Base-by-base conservation (phyloP, 768 basidiomycete species). In the Peribolospora kevripleyi region DNA sequence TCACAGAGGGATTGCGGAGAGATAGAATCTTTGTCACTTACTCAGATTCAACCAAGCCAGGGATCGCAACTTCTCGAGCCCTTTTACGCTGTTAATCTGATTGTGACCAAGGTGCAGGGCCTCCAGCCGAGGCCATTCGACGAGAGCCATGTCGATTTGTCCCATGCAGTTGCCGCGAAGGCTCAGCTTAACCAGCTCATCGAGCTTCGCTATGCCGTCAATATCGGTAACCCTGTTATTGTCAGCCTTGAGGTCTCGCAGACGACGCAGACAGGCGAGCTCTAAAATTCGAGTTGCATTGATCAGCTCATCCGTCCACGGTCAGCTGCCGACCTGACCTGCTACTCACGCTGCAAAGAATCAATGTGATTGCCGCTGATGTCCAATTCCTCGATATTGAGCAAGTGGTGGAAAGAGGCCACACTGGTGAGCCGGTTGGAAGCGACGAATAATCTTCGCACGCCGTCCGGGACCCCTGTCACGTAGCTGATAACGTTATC, bases 221-320 rank as follows among this genome's bases (percentile, higher is more conserved):
- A 85, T 61, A 63, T 73, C 77, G 13, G 66, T 68, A 60, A 98
- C 80, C 65, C 72, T 73, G 69, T 95, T 97, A 52, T 77, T 75
- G 65, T 97, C 86, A n/a, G 83, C 82, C 55, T 77, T 81, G 54
- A 98, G 76, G 65, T 95, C 87, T 42, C 85, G 76, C 54, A 97
- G 71, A 65, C 84, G 85, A 57, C 77, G 74, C 54, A 97, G 74
- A 65, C 82, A 84, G 57, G 76, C 74, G 39, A 97, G 71, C 66
- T 93, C 88, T 93, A 65, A 41, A 60, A 56, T 50, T 51, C 36
- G 54, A 54, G 39, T 3, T 42, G 46, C 9, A 43, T 46, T 14
- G 50, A 54, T 47, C 46, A 43, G 6, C 7, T 11, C 4, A 52
- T 54, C 49, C 11, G 10, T 6, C 39, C 37, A 50, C 55, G 54